Evolutionary conservation across 352 stramenopile genomes (phyloP), one percentile per base, ranked within the genome.

Genomic region (Pythium pyrilobum): DNA sequence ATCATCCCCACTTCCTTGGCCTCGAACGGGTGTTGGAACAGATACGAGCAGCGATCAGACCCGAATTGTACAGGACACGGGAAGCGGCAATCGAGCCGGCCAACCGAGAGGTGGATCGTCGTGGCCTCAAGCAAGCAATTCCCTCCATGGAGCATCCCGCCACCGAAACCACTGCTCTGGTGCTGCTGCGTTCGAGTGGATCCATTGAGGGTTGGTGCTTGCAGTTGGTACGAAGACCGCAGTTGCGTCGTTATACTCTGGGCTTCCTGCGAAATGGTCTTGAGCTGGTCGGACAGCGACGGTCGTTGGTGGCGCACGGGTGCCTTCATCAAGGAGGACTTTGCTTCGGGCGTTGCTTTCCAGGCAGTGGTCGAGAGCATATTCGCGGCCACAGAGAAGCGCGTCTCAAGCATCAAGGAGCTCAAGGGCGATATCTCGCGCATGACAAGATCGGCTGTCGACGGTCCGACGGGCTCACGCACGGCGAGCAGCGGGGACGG

Each of bases 21-120:
- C 39, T 74, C 68, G 21, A 83, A 87, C 20, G 79, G 74, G n/a
- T 89, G 77, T 61, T 86, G 79, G 33, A 87, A 89, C 36, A 89
- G 37, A 58, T 84, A 89, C 10, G 65, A 64, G 54, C 79, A 89
- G 15, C 69, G 76, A 42, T 85, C 74, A 2, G 36, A 49, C 5
- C 54, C 42, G 42, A 89, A 89, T 11, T 61, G 66, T 3, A 71
- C 72, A 6, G 79, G 76, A 29, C 79, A 86, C 3, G 79, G 72
- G 31, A 87, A 86, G 5, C 74, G 72, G 51, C 79, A 86, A 21
- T 76, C 64, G 20, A 89, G 76, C 41, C 77, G 71, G 0, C 74
- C 74, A 21, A 86, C 79, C 0, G 32, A 59, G 29, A 86, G 59
- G 2, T 64, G 46, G 27, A 85, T 64, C 32, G 75, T 89, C 16